Conservation (phyloP, 2,329 filamentous ascomycete species). For the Hortaea werneckii region DNA sequence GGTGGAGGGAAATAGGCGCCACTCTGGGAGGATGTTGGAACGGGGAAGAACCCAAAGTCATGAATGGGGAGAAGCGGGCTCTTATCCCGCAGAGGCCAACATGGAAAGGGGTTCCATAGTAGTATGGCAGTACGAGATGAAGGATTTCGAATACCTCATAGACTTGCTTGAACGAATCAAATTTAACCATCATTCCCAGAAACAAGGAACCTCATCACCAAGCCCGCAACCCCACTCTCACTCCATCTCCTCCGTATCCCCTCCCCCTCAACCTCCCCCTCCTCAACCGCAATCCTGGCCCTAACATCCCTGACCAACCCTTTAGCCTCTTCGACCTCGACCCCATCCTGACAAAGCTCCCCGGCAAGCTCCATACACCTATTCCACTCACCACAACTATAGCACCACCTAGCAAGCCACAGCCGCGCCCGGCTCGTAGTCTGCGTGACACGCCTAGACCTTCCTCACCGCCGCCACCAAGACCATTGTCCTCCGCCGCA, state of each 20-base stretch:
- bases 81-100: too few species aligned
- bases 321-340: constrained; percentile 95
- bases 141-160: too few species aligned
- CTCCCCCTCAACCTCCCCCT: not conserved
- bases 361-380: constrained; percentile 72
- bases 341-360: constrained; percentile 89
- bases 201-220: too few species aligned
- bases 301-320: constrained; percentile 79
- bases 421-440: constrained; percentile 86
- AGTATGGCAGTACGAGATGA: too few species aligned
- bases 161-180: too few species aligned
- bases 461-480: constrained; percentile 20
- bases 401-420: constrained; percentile 81
- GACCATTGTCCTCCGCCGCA: constrained; percentile 41
- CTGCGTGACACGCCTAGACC: constrained; percentile 62
- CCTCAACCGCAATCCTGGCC: constrained; percentile 48
- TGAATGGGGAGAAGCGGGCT: too few species aligned
- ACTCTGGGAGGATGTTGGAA: too few species aligned
- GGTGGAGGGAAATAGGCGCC: too few species aligned
- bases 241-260: not conserved
- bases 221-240: not conserved
- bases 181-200: too few species aligned
- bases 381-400: constrained; percentile 63
- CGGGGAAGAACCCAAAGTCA: too few species aligned
- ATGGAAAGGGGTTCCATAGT: too few species aligned